Evolutionary conservation across 2,329 filamentous ascomycete genomes (phyloP), one percentile per base, ranked within the genome.

Genomic region (Apiospora pterosperma): DNA sequence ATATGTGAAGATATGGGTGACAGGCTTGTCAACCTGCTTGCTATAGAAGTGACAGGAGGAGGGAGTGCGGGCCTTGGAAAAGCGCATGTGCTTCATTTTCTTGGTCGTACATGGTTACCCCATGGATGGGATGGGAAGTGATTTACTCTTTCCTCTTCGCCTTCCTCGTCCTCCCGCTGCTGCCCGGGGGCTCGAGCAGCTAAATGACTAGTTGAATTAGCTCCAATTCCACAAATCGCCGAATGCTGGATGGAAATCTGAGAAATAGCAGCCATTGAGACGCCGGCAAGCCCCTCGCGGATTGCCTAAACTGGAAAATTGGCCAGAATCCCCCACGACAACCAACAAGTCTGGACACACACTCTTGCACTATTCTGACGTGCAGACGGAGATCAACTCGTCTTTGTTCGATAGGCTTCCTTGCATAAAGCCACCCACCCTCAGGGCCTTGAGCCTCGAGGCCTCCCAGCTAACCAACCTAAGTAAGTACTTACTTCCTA

Each of bases 151-250:
- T 48, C 21, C 2, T 2, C 10, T 16, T 16, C n/a, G 39, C 39
- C 39, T 7, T 21, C 16, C 41, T 23, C 42, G 11, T 25, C 42
- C 3, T 25, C 5, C 14, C 42, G 23, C 11, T 12, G 21, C 8
- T n/a, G 6, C 99, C 78, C 99, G 93, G 91, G 96, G 99, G 96
- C 82, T 84, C 85, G 25, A 16, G 44, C 25, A n/a, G 25, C 25
- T 8, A 31, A 31, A 19, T 52, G 25, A 10, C 44, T 52, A 23
- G 2, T 19, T 19, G 23, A 28, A 28, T 52, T 52, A 48, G 42
- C 42, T 16, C 44, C 44, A 28, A 52, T 52, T 16, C 19, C 44
- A 16, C 44, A 52, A 14, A 14, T 52, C 23, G 42, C 12, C 21
- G 12, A 21, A 21, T 48, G 14, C 19, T 31, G 44, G 25, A 10